Evolutionary conservation across 305 asterid genomes (phyloP).

Genomic region (Solanum hybrid): DNA sequence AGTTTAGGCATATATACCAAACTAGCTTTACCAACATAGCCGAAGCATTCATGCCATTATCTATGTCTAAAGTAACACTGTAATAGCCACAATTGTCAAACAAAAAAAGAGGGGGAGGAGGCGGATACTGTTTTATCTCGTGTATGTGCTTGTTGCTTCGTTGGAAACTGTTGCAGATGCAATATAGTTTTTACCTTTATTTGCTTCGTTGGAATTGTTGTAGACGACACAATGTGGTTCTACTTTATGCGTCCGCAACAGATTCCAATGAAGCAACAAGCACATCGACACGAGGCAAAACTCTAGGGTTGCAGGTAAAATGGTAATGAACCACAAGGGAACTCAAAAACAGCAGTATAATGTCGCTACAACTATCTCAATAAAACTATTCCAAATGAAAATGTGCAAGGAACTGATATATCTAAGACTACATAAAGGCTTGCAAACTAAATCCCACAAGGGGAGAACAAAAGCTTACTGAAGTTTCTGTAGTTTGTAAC

Average conservation of each 20-base stretch:
- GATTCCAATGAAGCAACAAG: not conserved
- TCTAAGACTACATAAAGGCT: conserved; percentile 14
- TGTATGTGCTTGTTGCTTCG: not conserved
- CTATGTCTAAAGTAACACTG: not conserved
- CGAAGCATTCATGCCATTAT: not conserved
- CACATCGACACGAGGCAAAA: not conserved
- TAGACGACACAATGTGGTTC: not conserved
- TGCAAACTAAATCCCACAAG: conserved; percentile 8
- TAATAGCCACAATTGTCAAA: not conserved
- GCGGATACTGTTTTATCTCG: not conserved
- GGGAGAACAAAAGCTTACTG: conserved; percentile 11
- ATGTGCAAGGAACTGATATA: not conserved
- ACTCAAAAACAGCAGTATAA: not conserved
- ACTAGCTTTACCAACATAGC: not conserved
- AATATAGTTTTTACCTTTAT: not conserved
- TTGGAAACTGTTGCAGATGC: not conserved
- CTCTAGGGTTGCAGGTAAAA: not conserved
- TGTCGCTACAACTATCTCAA: not conserved
- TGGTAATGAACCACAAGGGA: not conserved
- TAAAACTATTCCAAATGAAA: not conserved
- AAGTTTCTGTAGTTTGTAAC: conserved; percentile 16
- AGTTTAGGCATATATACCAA: not conserved
- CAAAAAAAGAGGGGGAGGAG: not conserved
- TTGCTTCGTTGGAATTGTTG: not conserved
- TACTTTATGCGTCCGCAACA: not conserved